These are phyloP conservation scores for Tarenaya hassleriana DNA, from an alignment of 345 rosid genomes.

Conservation along the genomic window DNA sequence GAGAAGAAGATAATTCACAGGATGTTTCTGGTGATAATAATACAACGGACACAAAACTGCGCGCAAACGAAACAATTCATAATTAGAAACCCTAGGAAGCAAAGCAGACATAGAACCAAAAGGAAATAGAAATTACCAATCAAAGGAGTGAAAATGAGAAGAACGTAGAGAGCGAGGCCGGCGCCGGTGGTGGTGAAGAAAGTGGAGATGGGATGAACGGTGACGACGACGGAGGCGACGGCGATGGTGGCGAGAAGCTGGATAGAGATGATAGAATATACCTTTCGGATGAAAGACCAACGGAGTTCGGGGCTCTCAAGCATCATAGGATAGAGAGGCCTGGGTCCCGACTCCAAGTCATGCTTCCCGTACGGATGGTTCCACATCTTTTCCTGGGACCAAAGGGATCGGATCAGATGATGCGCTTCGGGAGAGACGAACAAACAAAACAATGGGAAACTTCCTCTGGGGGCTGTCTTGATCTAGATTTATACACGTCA, in stretches of 20 bases:
- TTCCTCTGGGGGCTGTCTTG: too few species aligned
- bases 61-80: not conserved
- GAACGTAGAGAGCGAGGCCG: slow-evolving; percentile 73
- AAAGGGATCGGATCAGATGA: too few species aligned
- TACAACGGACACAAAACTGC: slow-evolving; percentile 77
- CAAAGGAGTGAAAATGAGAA: slow-evolving; percentile 64
- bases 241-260: slow-evolving; percentile 72
- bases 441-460: too few species aligned
- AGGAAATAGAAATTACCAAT: slow-evolving; percentile 32
- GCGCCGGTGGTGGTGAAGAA: slow-evolving; percentile 60
- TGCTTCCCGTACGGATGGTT: slow-evolving; percentile 35
- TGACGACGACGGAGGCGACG: slow-evolving; percentile 69
- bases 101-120: not conserved
- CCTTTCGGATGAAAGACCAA: slow-evolving; percentile 86
- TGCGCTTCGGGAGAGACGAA: too few species aligned
- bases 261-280: slow-evolving; percentile 61
- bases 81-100: not conserved
- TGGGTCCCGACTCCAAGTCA: slow-evolving; percentile 64
- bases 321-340: slow-evolving; percentile 85
- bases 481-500: too few species aligned
- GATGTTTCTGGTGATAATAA: slow-evolving; percentile 83
- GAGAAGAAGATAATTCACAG: slow-evolving; percentile 71
- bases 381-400: too few species aligned
- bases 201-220: slow-evolving; percentile 48
- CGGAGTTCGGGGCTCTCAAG: slow-evolving; percentile 78